These are phyloP conservation scores for Hymenoscyphus fraxineus DNA, from an alignment of 2,329 filamentous ascomycete genomes.

Conservation along the genomic window DNA sequence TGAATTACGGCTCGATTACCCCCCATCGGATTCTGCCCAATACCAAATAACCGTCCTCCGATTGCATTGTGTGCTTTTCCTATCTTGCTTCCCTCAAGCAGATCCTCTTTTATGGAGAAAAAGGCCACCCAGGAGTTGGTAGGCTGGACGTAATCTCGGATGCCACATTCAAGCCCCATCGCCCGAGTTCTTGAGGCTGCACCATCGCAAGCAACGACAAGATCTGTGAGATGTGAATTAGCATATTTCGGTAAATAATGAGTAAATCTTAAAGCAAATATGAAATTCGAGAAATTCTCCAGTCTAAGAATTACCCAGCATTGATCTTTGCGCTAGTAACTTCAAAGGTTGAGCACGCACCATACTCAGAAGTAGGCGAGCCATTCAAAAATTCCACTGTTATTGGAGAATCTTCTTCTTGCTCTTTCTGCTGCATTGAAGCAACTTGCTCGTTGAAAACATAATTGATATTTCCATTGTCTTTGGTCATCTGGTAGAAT, in stretches of 20 bases:
- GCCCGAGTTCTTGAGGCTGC: constrained; percentile 9
- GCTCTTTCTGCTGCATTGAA: neutral
- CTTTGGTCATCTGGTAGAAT: constrained; percentile 4
- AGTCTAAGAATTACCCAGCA: too few species aligned
- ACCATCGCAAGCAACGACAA: constrained; percentile 14
- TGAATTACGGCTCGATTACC: constrained; percentile 12
- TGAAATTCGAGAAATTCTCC: too few species aligned
- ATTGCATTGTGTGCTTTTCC: constrained; percentile 13
- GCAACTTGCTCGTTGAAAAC: constrained; percentile 11
- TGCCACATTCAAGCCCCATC: constrained; percentile 6
- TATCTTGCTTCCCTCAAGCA: constrained; percentile 12
- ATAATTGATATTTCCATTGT: neutral
- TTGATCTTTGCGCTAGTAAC: too few species aligned
- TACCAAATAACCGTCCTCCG: constrained; percentile 11
- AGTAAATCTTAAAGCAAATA: too few species aligned
- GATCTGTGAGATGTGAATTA: neutral
- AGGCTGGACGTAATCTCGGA: constrained; percentile 10
- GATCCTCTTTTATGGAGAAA: constrained; percentile 13
- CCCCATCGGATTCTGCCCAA: constrained; percentile 13
- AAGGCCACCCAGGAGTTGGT: constrained; percentile 9
- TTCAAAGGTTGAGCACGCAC: too few species aligned
- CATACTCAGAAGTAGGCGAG: neutral
- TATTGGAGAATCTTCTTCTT: constrained; percentile 7
- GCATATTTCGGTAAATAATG: too few species aligned
- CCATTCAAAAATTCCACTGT: constrained; percentile 7